These are phyloP conservation scores for Hydnomerulius pinastri DNA, from an alignment of 768 basidiomycete species.

Conservation along the genomic window DNA sequence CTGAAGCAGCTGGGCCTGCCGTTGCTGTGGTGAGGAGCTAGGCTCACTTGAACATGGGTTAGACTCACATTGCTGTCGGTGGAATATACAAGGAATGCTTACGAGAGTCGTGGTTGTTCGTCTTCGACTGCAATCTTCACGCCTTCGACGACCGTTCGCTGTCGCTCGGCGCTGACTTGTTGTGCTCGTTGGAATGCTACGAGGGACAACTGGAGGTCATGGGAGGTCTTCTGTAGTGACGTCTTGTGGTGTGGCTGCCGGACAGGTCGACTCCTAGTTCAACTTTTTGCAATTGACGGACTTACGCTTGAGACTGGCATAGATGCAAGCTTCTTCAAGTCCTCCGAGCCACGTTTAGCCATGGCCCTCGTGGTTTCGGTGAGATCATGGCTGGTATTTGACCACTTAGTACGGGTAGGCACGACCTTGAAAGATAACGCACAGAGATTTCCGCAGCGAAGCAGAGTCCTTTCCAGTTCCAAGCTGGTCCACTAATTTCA, in stretches of 20 bases:
- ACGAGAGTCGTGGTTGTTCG: slow-evolving; percentile 43
- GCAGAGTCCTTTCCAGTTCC: slow-evolving; percentile 84
- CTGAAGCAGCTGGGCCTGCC: slow-evolving; percentile 71
- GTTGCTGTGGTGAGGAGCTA: slow-evolving; percentile 54
- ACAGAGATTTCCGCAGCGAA: slow-evolving; percentile 82
- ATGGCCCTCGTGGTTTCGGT: slow-evolving; percentile 93
- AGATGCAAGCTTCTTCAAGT: slow-evolving; percentile 84
- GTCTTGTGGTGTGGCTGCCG: slow-evolving; percentile 77
- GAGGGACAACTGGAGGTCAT: slow-evolving; percentile 88
- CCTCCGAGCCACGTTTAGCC: slow-evolving; percentile 91
- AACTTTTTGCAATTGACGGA: neutral
- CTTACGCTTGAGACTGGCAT: slow-evolving; percentile 64
- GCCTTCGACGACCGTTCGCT: slow-evolving; percentile 84
- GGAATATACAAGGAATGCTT: neutral
- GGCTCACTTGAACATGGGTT: slow-evolving; percentile 29
- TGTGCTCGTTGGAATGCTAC: slow-evolving; percentile 92
- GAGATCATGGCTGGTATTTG: slow-evolving; percentile 75
- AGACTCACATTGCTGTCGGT: neutral
- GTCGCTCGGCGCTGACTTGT: slow-evolving; percentile 85
- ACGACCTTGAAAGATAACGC: slow-evolving; percentile 32
- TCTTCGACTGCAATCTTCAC: slow-evolving; percentile 86
- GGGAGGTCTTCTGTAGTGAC: slow-evolving; percentile 86
- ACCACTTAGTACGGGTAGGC: slow-evolving; percentile 6
- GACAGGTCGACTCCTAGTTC: neutral
- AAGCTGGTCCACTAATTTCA: slow-evolving; percentile 95